Conservation (phyloP, 352 stramenopile genomes). For the Pythium insidiosum region DNA sequence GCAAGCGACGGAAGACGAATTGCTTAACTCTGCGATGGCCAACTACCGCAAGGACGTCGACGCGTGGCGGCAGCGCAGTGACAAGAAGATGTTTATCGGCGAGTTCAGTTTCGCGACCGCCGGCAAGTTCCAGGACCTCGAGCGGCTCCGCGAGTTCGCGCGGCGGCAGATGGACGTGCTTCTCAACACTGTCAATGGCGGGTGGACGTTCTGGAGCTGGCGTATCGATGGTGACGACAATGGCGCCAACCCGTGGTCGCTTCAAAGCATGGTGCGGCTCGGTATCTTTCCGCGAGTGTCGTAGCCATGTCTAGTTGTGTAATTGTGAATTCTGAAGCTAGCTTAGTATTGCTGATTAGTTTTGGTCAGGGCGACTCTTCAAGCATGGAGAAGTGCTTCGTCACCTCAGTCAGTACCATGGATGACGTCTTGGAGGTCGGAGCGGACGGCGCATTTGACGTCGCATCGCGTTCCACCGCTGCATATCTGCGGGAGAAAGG, state of each 20-base stretch:
- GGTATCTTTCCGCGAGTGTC: conserved; percentile 5
- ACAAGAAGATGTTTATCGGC: conserved; percentile 44
- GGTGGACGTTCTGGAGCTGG: conserved; percentile 76
- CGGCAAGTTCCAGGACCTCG: conserved; percentile 41
- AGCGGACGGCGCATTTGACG: conserved; percentile 18
- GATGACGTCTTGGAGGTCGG: conserved; percentile 14
- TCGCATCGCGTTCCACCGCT: background rate
- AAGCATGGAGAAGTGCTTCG: background rate
- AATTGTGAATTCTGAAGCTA: background rate
- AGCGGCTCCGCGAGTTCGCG: conserved; percentile 40
- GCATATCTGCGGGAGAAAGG: conserved; percentile 52
- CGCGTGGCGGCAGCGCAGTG: conserved; percentile 27
- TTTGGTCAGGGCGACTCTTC: background rate
- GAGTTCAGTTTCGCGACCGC: conserved; percentile 57
- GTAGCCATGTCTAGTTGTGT: background rate
- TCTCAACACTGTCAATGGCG: conserved; percentile 34
- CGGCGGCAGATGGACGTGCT: conserved; percentile 38
- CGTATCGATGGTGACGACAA: conserved; percentile 56
- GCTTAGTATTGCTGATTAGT: too few species aligned
- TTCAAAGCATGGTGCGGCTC: conserved; percentile 47
- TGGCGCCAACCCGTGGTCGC: conserved; percentile 52
- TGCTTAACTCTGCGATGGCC: conserved; percentile 38
- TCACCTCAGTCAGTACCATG: background rate
- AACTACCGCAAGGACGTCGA: conserved; percentile 29
- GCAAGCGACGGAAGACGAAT: conserved; percentile 29